Percentiles rank a stretch among this genome's conserved stretches.
Evolutionary conservation across 2,329 filamentous ascomycete genomes (phyloP).

Genomic region (Scopulariopsis brevicaulis): DNA sequence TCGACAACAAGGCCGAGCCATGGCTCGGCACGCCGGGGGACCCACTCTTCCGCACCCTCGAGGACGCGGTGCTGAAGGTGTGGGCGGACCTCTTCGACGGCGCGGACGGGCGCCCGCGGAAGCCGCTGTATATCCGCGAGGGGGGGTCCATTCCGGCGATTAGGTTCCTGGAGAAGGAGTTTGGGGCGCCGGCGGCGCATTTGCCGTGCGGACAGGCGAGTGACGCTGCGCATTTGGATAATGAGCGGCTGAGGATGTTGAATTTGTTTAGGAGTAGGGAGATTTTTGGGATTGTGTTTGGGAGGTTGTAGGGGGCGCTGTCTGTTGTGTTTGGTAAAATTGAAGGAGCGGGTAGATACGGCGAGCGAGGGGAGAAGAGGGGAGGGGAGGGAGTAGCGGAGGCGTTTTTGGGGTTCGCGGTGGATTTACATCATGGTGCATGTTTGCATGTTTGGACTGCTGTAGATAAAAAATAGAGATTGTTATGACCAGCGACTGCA

Average conservation of each 20-base stretch:
- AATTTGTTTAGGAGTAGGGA: conserved; percentile 88
- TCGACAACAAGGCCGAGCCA: conserved; percentile 89
- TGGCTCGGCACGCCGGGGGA: conserved; percentile 92
- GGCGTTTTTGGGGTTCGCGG: neutral
- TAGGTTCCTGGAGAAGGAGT: conserved; percentile 88
- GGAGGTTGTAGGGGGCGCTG: conserved; percentile 10
- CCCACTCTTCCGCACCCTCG: conserved; percentile 80
- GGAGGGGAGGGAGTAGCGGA: neutral
- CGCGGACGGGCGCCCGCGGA: conserved; percentile 25
- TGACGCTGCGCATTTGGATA: conserved; percentile 87
- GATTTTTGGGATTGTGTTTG: conserved; percentile 82
- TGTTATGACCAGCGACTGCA: no score
- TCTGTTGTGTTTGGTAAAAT: neutral
- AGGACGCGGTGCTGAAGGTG: conserved; percentile 70
- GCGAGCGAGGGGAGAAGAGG: neutral
- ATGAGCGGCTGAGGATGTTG: conserved; percentile 78
- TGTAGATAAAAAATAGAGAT: neutral
- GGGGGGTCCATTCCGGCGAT: conserved; percentile 93
- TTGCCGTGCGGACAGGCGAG: conserved; percentile 91
- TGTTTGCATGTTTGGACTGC: neutral
- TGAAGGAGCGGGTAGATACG: neutral
- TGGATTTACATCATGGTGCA: neutral
- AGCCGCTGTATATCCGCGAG: conserved; percentile 87
- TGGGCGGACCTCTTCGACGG: conserved; percentile 53
- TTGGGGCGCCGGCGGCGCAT: conserved; percentile 81